Evolutionary conservation across 78 protist genomes (phyloP), one percentile per base, ranked within the genome.

Genomic region (Isochrysis galbana): DNA sequence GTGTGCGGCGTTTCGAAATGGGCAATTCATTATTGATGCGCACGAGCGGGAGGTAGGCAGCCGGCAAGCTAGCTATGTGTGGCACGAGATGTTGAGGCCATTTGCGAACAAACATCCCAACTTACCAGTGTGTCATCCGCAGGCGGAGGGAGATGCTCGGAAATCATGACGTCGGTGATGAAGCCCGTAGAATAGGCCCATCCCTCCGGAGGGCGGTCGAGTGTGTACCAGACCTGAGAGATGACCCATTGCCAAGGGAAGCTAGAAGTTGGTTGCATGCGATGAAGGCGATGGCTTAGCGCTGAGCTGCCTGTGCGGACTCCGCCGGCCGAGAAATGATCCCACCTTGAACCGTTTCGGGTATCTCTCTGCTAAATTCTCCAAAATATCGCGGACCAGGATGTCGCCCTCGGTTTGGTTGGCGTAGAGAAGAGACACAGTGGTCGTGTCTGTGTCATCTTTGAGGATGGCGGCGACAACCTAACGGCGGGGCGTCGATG

Each of bases 381-480:
- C 95, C n/a, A 91, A 88, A 90, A 61, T 87, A 4, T 80, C 93
- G 84, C 94, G 87, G 38, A 95, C 61, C 46, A 95, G 93, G 46
- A 95, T 95, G 74, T 95, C 96, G 19, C 70, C 87, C 45, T 91
- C 95, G 0, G 95, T 47, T 77, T 91, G 83, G 95, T 95, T 95
- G 67, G 97, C 97, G 46, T 72, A 95, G 26, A 95, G 55, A 26
- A 95, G 94, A 19, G 34, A 26, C 29, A 95, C 23, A 42, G 21
- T 36, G 41, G 95, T 93, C 55, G 1, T 83, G 94, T 93, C 94
- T 22, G 42, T 2, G 21, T 93, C 93, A 36, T 95, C 91, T 45
- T 86, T 74, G 36, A 78, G 67, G 70, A 92, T 74, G 36, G 94
- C 97, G 0, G 23, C 32, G 39, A 94, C 83, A 41, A 92, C 80